Evolutionary conservation across 768 basidiomycete genomes (phyloP).

Genomic region (Boletus sp.): DNA sequence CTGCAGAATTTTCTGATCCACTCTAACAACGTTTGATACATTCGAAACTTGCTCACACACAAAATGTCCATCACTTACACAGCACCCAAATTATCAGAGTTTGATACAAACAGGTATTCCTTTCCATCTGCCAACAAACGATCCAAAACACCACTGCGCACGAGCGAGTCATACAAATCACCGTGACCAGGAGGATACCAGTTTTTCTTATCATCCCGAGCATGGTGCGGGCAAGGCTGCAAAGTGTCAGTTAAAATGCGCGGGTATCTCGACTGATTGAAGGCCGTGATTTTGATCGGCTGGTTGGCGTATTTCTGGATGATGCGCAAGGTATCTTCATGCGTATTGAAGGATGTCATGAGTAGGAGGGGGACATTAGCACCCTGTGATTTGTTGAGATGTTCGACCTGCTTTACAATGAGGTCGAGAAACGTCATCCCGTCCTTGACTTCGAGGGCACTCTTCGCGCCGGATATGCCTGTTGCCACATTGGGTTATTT

Average conservation of each 20-base stretch:
- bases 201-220: constrained; percentile 80
- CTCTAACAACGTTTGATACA: constrained; percentile 38
- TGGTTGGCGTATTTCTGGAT: constrained; percentile 97
- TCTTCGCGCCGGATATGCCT: constrained; percentile 88
- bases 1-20: constrained; percentile 80
- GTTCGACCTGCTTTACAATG: constrained; percentile 92
- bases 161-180: constrained; percentile 90
- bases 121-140: constrained; percentile 88
- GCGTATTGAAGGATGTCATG: constrained; percentile 99
- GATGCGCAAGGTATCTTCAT: constrained; percentile 93
- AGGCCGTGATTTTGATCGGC: constrained; percentile 87
- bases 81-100: constrained; percentile 95
- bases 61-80: constrained; percentile 49
- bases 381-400: constrained; percentile 80
- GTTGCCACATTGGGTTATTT: background rate
- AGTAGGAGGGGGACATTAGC: constrained; percentile 96
- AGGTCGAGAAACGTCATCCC: constrained; percentile 98
- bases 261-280: constrained; percentile 94
- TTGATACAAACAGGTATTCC: constrained; percentile 96
- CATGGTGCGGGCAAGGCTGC: constrained; percentile 76
- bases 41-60: constrained; percentile 5
- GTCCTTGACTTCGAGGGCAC: constrained; percentile 93
- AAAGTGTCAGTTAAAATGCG: constrained; percentile 88
- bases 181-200: constrained; percentile 99
- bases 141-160: constrained; percentile 88